These are phyloP conservation scores for Mycena rosella DNA, from an alignment of 768 basidiomycete genomes.

Conservation along the genomic window DNA sequence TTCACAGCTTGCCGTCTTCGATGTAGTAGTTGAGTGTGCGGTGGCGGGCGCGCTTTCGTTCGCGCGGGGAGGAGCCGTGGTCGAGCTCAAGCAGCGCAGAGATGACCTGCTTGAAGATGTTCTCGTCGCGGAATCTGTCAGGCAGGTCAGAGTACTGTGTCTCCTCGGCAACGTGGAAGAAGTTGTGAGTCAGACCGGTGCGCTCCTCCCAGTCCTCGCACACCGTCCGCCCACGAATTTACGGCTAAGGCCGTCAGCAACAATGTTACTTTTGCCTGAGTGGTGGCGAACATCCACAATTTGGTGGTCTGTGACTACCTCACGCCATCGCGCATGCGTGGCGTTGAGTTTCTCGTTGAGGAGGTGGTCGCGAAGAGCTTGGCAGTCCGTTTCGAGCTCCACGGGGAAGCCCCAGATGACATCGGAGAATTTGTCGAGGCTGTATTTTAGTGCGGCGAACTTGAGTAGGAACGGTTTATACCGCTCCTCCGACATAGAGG, in stretches of 20 bases:
- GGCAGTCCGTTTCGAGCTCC: slow-evolving; percentile 32
- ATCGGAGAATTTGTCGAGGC: slow-evolving; percentile 40
- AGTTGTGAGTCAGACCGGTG: slow-evolving; percentile 24
- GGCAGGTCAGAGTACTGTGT: slow-evolving; percentile 19
- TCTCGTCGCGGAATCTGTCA: slow-evolving; percentile 31
- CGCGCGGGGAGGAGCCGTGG: slow-evolving; percentile 10
- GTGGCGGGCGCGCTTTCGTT: slow-evolving; percentile 33
- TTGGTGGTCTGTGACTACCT: slow-evolving; percentile 25
- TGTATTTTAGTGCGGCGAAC: slow-evolving; percentile 41
- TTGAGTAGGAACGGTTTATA: slow-evolving; percentile 50
- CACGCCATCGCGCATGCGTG: slow-evolving; percentile 44
- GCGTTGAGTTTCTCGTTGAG: slow-evolving; percentile 39
- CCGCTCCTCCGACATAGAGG: slow-evolving; percentile 38
- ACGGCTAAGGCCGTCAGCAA: slow-evolving; percentile 41
- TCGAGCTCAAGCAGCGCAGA: slow-evolving; percentile 32
- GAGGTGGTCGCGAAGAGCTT: slow-evolving; percentile 42
- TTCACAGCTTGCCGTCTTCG: slow-evolving; percentile 40
- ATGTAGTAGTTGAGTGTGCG: slow-evolving; percentile 35
- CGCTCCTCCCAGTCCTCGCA: slow-evolving; percentile 36
- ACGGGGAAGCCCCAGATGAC: slow-evolving; percentile 41
- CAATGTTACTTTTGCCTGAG: slow-evolving; percentile 38
- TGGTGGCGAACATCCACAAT: slow-evolving; percentile 40
- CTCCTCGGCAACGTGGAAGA: slow-evolving; percentile 18
- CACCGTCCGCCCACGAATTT: slow-evolving; percentile 37
- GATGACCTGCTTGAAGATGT: slow-evolving; percentile 33